Evolutionary conservation across 2,329 filamentous ascomycete species (phyloP), one percentile per base, ranked within the genome.

Genomic region (Balansia obtecta): DNA sequence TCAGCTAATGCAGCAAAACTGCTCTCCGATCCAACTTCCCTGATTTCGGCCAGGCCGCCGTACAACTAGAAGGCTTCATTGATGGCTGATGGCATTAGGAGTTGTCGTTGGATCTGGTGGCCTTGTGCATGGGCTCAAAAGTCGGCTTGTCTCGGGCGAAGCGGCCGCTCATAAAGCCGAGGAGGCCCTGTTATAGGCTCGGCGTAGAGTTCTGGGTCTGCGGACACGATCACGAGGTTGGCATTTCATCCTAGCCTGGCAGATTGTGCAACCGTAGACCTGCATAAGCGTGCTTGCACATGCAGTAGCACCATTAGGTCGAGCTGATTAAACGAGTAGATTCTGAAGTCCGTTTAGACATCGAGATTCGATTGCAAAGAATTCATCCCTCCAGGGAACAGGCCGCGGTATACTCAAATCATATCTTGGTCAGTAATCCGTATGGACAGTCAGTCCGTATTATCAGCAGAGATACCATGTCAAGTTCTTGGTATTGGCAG

Each of bases 221-320:
- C 45, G 22, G 22, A 30, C 18, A 43, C 37, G 47, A 49, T 49
- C 47, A 49, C 47, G 47, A 43, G 47, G 47, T 16, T 32, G 30
- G 39, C 11, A 43, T 13, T 22, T 18, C 11, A 34, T 38, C 39
- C 40, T 16, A 44, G 39, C 30, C 32, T 20, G 43, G 39, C 47
- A 49, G 46, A 48, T 32, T 48, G 46, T 48, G 38, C 46, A 34
- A 48, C 46, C 37, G 16, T 15, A 48, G 22, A n/a, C 37, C 18
- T 39, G 34, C 45, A 22, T 2, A 20, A 12, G 27, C 46, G n/a
- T 48, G 22, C 46, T n/a, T 48, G 22, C 27, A 10, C 16, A 40
- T 48, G 46, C 38, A 41, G 27, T n/a, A 10, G 37, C 46, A 20
- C 15, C 33, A 22, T 27, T 27, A 7, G 27, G 8, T n/a, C 20